Conservation (phyloP, 768 basidiomycete genomes). For the Boletus vinaceobasis region DNA sequence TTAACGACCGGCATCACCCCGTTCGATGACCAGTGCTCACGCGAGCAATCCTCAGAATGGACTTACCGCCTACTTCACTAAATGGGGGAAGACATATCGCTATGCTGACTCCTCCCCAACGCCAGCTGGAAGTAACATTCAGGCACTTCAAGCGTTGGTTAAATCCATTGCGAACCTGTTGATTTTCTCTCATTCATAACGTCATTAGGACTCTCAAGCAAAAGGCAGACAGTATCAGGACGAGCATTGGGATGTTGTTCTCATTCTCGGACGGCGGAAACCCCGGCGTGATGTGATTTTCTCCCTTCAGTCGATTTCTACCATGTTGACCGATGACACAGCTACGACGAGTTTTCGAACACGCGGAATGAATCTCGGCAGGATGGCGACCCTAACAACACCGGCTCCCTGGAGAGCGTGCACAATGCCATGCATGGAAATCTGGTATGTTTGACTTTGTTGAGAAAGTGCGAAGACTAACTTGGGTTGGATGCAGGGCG, state of each 20-base stretch:
- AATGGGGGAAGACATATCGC: conserved; percentile 21
- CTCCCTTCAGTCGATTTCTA: background rate
- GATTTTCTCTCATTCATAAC: background rate
- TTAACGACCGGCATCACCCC: background rate
- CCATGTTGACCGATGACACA: conserved; percentile 2
- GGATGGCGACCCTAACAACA: conserved; percentile 4
- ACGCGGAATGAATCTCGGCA: conserved; percentile 17
- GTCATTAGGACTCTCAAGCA: conserved; percentile 16
- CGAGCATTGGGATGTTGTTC: conserved; percentile 20
- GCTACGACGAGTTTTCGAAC: conserved; percentile 32
- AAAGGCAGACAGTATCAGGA: conserved; percentile 10
- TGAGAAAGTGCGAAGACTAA: background rate
- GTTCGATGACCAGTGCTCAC: background rate
- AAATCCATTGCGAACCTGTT: background rate
- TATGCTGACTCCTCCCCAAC: conserved; percentile 11
- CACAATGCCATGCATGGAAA: conserved; percentile 19
- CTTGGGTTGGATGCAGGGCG: conserved; percentile 11
- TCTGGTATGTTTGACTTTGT: conserved; percentile 12
- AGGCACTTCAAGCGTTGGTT: conserved; percentile 14
- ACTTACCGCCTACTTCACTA: conserved; percentile 14
- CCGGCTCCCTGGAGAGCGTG: conserved; percentile 21
- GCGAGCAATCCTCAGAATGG: background rate
- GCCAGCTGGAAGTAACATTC: conserved; percentile 11
- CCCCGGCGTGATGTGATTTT: conserved; percentile 9
- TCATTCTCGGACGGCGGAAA: conserved; percentile 13